These are phyloP conservation scores for Aciculoconidium aculeatum DNA, from an alignment of 805 yeast genomes.

Conservation along the genomic window DNA sequence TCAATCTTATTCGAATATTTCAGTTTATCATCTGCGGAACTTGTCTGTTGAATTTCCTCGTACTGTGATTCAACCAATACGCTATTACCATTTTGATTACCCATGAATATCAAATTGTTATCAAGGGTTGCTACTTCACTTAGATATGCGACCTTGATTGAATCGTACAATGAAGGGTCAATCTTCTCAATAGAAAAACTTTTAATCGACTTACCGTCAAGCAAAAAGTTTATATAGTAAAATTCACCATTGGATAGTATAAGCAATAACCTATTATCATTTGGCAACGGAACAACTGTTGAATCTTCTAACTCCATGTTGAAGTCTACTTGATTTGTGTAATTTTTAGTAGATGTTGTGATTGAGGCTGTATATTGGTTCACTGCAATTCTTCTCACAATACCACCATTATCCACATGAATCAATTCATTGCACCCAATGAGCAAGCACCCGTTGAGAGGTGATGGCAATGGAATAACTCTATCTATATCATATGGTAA, in stretches of 20 bases:
- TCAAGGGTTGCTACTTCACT: slow-evolving; percentile 37
- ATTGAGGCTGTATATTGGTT: slow-evolving; percentile 45
- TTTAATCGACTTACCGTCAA: slow-evolving; percentile 40
- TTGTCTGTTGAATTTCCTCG: slow-evolving; percentile 11
- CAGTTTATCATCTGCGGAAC: too few species aligned
- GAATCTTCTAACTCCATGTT: slow-evolving; percentile 54
- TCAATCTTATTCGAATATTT: slow-evolving; percentile 2
- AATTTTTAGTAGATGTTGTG: slow-evolving; percentile 31
- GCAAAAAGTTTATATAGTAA: slow-evolving; percentile 29
- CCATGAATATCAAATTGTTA: slow-evolving; percentile 47
- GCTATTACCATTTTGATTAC: slow-evolving; percentile 57
- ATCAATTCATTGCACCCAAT: slow-evolving; percentile 73
- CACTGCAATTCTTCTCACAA: slow-evolving; percentile 54
- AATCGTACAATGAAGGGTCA: slow-evolving; percentile 20
- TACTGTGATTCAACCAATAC: slow-evolving; percentile 41
- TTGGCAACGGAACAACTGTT: slow-evolving; percentile 27
- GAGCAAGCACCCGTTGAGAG: slow-evolving; percentile 62
- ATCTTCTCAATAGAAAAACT: slow-evolving; percentile 27
- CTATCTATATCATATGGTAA: slow-evolving; percentile 72
- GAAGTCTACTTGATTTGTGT: slow-evolving; percentile 43
- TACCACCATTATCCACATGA: slow-evolving; percentile 77
- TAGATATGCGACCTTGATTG: slow-evolving; percentile 33
- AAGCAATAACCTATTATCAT: slow-evolving; percentile 30
- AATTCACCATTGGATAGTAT: slow-evolving; percentile 29
- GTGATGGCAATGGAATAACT: slow-evolving; percentile 57